Evolutionary conservation across 441 rosid genomes (phyloP).

Genomic region (Lepidium campestre): DNA sequence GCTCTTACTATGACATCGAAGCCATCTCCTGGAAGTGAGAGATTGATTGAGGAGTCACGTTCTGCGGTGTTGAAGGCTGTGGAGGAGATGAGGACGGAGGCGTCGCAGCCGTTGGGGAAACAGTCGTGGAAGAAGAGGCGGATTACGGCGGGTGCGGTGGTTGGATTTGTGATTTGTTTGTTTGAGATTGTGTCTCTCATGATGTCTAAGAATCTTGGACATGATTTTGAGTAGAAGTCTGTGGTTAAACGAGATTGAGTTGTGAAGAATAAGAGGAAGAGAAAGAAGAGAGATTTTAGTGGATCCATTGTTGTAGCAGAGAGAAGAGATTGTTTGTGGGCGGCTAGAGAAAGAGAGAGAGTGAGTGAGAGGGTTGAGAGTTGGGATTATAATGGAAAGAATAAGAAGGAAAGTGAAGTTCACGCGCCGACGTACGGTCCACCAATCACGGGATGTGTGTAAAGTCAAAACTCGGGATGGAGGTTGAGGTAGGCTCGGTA

Average conservation of each 20-base stretch:
- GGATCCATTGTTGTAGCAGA: neutral
- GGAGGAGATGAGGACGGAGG: conserved; percentile 49
- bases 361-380: neutral
- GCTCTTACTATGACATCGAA: conserved; percentile 61
- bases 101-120: conserved; percentile 56
- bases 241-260: conserved; percentile 35
- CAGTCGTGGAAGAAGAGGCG: conserved; percentile 68
- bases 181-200: conserved; percentile 48
- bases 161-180: conserved; percentile 63
- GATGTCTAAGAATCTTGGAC: conserved; percentile 51
- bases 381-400: neutral
- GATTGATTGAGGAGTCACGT: conserved; percentile 63
- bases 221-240: conserved; percentile 45
- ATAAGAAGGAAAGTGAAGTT: conserved; percentile 5
- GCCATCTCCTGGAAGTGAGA: conserved; percentile 73
- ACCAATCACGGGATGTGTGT: conserved; percentile 44
- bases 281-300: conserved; percentile 18
- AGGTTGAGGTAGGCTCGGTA: neutral
- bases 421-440: conserved; percentile 26
- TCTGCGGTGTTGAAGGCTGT: conserved; percentile 53
- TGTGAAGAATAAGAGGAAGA: conserved; percentile 21
- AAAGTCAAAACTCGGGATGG: conserved; percentile 18
- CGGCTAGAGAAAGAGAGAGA: conserved; percentile 9
- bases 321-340: neutral
- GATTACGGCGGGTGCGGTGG: conserved; percentile 61